Conservation (phyloP, 2,329 filamentous ascomycete species). For the Ceratocystis cubensis region DNA sequence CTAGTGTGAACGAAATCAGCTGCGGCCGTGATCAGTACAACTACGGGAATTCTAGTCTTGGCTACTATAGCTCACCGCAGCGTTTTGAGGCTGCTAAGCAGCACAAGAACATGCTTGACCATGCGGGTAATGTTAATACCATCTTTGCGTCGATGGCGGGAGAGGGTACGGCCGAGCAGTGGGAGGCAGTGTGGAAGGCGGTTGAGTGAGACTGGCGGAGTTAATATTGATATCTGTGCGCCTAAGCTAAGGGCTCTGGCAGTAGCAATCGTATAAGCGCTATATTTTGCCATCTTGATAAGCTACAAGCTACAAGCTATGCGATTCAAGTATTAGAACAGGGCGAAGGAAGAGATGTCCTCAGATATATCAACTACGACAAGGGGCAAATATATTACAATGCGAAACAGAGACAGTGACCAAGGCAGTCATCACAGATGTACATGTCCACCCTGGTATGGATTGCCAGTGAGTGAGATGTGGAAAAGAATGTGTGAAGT, state of each 20-base stretch:
- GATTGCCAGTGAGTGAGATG: no score
- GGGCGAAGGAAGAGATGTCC: neutral
- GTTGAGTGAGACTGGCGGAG: slow-evolving; percentile 25
- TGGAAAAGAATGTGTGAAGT: no score
- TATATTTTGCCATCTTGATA: no score
- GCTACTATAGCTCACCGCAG: slow-evolving; percentile 29
- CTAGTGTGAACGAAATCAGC: slow-evolving; percentile 24
- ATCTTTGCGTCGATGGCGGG: slow-evolving; percentile 23
- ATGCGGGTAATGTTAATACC: slow-evolving; percentile 26
- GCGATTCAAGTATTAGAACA: neutral
- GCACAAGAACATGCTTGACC: slow-evolving; percentile 28
- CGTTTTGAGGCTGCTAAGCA: slow-evolving; percentile 29
- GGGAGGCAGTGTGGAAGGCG: slow-evolving; percentile 26
- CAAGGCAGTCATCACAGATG: no score
- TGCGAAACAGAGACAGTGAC: no score
- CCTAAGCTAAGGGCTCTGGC: no score
- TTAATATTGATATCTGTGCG: neutral
- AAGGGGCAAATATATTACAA: no score
- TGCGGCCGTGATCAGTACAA: slow-evolving; percentile 26
- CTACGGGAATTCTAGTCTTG: slow-evolving; percentile 29
- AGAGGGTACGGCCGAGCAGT: slow-evolving; percentile 22
- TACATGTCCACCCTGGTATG: no score
- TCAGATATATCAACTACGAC: no score
- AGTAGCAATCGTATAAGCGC: no score
- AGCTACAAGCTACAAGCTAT: no score